These are phyloP conservation scores for Fomitopsis palustris DNA, from an alignment of 1,284 basidiomycete genomes.

Conservation along the genomic window DNA sequence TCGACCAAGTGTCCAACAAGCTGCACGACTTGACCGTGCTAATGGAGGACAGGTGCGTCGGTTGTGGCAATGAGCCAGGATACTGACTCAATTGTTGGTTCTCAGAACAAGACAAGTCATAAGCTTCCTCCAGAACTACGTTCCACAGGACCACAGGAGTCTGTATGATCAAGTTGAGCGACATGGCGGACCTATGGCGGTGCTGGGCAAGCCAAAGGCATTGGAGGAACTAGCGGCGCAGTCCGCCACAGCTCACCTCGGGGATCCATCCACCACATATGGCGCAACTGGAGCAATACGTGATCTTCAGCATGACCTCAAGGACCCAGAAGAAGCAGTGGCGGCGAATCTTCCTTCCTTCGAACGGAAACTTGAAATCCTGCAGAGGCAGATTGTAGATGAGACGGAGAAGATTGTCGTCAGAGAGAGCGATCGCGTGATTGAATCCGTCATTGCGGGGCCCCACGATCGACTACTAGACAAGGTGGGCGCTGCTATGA, in stretches of 20 bases:
- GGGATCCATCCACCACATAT: not conserved
- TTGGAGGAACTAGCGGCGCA: conserved; percentile 13
- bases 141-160: conserved; percentile 9
- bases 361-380: conserved; percentile 31
- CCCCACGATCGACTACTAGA: conserved; percentile 32
- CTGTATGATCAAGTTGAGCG: conserved; percentile 4
- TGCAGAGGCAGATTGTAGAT: conserved; percentile 25
- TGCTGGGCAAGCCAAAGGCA: conserved; percentile 10
- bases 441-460: conserved; percentile 26
- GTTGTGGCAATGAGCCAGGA: not conserved
- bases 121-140: conserved; percentile 7
- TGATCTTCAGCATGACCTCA: not conserved
- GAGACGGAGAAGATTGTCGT: conserved; percentile 21
- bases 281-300: not conserved
- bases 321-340: conserved; percentile 25
- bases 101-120: conserved; percentile 4
- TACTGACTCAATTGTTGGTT: not conserved
- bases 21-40: conserved; percentile 15
- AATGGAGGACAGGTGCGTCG: conserved; percentile 20
- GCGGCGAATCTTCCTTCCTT: conserved; percentile 27
- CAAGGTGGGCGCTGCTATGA: not conserved
- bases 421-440: conserved; percentile 25
- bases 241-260: not conserved
- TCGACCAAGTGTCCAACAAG: conserved; percentile 32
- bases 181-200: conserved; percentile 15